Base-by-base conservation (phyloP, 495 filamentous ascomycete genomes). In the Penicillium manginii region DNA sequence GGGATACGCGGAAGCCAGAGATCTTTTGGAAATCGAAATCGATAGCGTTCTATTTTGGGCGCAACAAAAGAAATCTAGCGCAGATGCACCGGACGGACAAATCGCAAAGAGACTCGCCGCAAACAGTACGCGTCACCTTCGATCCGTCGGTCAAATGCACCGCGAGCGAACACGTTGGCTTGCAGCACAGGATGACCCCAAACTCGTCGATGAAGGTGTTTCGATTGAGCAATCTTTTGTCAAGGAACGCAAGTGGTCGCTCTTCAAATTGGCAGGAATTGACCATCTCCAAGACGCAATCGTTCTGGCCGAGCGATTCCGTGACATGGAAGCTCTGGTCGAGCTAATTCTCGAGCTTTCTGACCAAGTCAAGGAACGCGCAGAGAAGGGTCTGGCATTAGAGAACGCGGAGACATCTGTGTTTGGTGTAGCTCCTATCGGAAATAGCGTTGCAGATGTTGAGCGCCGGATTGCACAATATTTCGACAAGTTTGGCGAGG, bases 401-500 rank as follows among this genome's bases (percentile, higher is more conserved):
- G 45, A 47, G 3, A 22, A 2, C 4, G 15, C 22, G 15, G 45
- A 47, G 18, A 26, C 45, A 23, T 26, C 45, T 23, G 45, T 47
- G 0, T 47, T 47, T 26, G 45, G 45, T 26, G 45, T 26, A 4
- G 18, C 63, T 14, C 47, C 58, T 22, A 60, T 54, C 42, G 55
- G 65, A 2, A 61, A 64, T 3, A 65, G 31, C 33, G 65, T 72
- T 31, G 62, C 73, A 31, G 61, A 71, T 45, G 71, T 83, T 11
- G 72, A 72, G 11, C 66, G 74, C 31, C 74, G 79, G 21, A 77
- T 85, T 18, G 77, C 85, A 3, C 69, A 70, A n/a, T 91, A 89
- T 60, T 92, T 94, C 60, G 77, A 84, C 23, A 80, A 81, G 33
- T 94, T 90, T 61, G 89, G 88, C n/a, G 83, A 86, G 57, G 70